phyloP scores from a whole-genome alignment of 108 stramenopile species.

The Cyclotella kingstonii region DNA sequence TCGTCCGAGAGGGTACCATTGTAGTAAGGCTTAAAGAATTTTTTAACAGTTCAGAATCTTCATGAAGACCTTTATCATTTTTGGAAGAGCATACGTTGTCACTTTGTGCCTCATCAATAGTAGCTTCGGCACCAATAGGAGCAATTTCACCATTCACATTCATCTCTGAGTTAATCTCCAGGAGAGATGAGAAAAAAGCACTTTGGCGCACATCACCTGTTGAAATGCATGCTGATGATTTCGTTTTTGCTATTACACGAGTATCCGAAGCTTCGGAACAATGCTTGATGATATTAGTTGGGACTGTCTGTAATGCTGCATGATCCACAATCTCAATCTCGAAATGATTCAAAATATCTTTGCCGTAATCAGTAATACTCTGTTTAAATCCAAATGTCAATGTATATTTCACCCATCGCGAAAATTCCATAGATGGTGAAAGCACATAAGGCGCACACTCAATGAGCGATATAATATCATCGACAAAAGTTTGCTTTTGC shows the following conservation, averaged over 20 bases:
- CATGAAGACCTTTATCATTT: slow-evolving; percentile 21
- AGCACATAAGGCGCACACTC: slow-evolving; percentile 37
- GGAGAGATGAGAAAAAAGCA: slow-evolving; percentile 42
- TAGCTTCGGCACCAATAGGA: slow-evolving; percentile 19
- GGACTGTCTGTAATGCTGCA: slow-evolving; percentile 1
- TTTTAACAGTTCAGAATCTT: slow-evolving; percentile 22
- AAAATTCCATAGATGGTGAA: slow-evolving; percentile 38
- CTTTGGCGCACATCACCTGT: slow-evolving; percentile 24
- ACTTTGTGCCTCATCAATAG: slow-evolving; percentile 6
- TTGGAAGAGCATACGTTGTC: slow-evolving; percentile 12
- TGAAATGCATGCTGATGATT: slow-evolving; percentile 2
- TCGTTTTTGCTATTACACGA: not conserved
- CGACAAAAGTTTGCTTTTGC: slow-evolving; percentile 22
- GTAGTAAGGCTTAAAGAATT: slow-evolving; percentile 38
- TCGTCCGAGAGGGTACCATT: slow-evolving; percentile 7
- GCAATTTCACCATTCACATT: slow-evolving; percentile 33
- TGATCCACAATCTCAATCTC: slow-evolving; percentile 32
- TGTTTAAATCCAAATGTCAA: slow-evolving; percentile 41
- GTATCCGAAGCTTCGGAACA: not conserved
- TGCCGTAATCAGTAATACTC: slow-evolving; percentile 38
- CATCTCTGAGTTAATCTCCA: slow-evolving; percentile 4
- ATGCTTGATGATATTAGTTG: slow-evolving; percentile 5
- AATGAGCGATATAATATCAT: slow-evolving; percentile 20
- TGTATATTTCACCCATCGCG: slow-evolving; percentile 23
- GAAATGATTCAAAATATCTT: slow-evolving; percentile 40